These are phyloP conservation scores for Penicillium sp. DNA, from an alignment of 2,329 filamentous ascomycete species.

Conservation along the genomic window DNA sequence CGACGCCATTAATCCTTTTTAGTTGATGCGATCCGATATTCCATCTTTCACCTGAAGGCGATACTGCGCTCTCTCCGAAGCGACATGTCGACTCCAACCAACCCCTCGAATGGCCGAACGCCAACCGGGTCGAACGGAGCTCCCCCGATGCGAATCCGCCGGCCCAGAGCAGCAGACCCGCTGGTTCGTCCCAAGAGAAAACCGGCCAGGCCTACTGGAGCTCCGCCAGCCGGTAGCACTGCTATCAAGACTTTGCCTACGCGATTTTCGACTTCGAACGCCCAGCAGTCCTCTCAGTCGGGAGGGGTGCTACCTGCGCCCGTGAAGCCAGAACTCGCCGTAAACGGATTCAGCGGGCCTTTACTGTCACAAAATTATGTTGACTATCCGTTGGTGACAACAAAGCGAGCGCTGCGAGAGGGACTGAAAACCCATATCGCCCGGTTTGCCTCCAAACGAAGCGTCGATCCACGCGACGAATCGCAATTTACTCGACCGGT, in stretches of 20 bases:
- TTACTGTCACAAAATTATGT: conserved; percentile 39
- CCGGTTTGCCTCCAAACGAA: conserved; percentile 63
- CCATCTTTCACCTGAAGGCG: neutral
- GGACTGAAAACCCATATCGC: conserved; percentile 83
- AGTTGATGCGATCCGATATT: conserved; percentile 2
- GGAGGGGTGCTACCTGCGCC: conserved; percentile 20
- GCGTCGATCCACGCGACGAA: conserved; percentile 66
- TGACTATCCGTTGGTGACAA: conserved; percentile 71
- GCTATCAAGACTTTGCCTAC: conserved; percentile 25
- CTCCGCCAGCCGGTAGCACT: conserved; percentile 21
- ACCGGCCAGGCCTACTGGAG: conserved; percentile 24
- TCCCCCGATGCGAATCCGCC: conserved; percentile 43
- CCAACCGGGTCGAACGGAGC: conserved; percentile 47
- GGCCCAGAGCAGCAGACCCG: conserved; percentile 55
- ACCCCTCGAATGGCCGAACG: conserved; percentile 44
- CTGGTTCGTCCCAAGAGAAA: conserved; percentile 58
- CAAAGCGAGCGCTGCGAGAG: conserved; percentile 72
- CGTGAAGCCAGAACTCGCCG: conserved; percentile 29
- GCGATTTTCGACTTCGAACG: conserved; percentile 17
- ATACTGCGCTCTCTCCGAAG: conserved; percentile 5
- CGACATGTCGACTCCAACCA: conserved; percentile 37
- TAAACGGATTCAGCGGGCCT: conserved; percentile 42
- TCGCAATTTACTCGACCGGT: conserved; percentile 82
- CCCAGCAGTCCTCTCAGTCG: conserved; percentile 15
- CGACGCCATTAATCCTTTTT: neutral